phyloP scores from a whole-genome alignment of 352 stramenopile genomes.

The Bremia lactucae region DNA sequence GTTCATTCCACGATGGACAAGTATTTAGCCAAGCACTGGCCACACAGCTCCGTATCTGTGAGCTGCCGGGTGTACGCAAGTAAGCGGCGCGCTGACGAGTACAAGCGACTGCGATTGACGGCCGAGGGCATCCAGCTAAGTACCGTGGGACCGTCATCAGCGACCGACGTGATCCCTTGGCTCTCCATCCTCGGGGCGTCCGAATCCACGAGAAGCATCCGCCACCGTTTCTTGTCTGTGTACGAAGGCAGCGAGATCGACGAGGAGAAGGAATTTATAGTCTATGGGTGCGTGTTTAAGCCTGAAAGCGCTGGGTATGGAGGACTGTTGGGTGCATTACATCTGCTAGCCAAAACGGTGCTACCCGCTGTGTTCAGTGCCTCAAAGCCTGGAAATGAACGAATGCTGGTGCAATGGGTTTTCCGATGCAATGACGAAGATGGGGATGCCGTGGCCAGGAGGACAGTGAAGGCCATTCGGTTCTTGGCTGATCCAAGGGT shows the following conservation, averaged over 20 bases:
- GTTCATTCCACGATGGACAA: too few relatives aligned
- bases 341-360: conserved; percentile 19
- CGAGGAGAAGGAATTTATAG: conserved; percentile 22
- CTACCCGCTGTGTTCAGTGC: conserved; percentile 9
- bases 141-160: conserved; percentile 1
- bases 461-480: conserved; percentile 30
- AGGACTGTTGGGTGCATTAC: conserved; percentile 9
- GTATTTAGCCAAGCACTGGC: conserved; percentile 21
- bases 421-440: conserved; percentile 29
- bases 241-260: conserved; percentile 13
- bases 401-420: conserved; percentile 35
- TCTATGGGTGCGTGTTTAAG: conserved; percentile 26
- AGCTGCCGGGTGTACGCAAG: conserved; percentile 19
- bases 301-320: conserved; percentile 2
- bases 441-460: conserved; percentile 16
- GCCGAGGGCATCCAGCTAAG: conserved; percentile 28
- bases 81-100: conserved; percentile 15
- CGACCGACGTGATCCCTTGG: conserved; percentile 33
- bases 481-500: conserved; percentile 33
- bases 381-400: conserved; percentile 15
- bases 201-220: conserved; percentile 14
- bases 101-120: conserved; percentile 22
- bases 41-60: conserved; percentile 17
- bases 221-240: conserved; percentile 14
- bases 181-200: conserved; percentile 29